Evolutionary conservation across 768 basidiomycete genomes (phyloP).

Genomic region (Leucosporidium scottii): DNA sequence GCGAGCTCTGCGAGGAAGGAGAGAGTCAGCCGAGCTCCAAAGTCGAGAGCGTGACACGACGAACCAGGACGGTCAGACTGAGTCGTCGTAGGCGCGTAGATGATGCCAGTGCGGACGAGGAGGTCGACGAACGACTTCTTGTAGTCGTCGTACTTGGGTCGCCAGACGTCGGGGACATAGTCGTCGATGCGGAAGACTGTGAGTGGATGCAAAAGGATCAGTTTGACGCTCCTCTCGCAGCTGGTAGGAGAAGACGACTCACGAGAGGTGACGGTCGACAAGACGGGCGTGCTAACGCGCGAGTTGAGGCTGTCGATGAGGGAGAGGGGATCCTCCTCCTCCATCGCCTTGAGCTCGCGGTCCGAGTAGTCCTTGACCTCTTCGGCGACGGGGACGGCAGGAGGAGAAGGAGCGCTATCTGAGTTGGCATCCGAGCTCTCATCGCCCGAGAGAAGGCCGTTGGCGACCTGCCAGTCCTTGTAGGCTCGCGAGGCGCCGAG

Average conservation of each 20-base stretch:
- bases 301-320: conserved; percentile 35
- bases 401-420: conserved; percentile 22
- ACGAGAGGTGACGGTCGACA: conserved; percentile 13
- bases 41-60: not conserved
- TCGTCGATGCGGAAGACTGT: conserved; percentile 70
- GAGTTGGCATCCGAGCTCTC: conserved; percentile 40
- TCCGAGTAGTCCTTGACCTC: conserved; percentile 33
- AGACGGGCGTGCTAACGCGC: conserved; percentile 6
- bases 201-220: not conserved
- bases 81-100: conserved; percentile 36
- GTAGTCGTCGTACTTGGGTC: conserved; percentile 65
- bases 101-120: conserved; percentile 60
- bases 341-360: conserved; percentile 51
- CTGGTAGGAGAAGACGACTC: not conserved
- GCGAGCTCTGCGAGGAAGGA: conserved; percentile 37
- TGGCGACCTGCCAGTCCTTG: conserved; percentile 51
- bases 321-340: conserved; percentile 40
- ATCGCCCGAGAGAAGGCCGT: conserved; percentile 48
- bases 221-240: too few species aligned
- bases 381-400: conserved; percentile 11
- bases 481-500: conserved; percentile 92
- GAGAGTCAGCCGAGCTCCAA: too few species aligned
- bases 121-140: conserved; percentile 57
- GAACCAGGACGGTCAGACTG: conserved; percentile 19
- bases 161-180: conserved; percentile 75